A percentile compares a stretch with the other conserved stretches of the same genome.
These are phyloP conservation scores for Parmelia sp. DNA, from an alignment of 495 filamentous ascomycete species.

Conservation along the genomic window DNA sequence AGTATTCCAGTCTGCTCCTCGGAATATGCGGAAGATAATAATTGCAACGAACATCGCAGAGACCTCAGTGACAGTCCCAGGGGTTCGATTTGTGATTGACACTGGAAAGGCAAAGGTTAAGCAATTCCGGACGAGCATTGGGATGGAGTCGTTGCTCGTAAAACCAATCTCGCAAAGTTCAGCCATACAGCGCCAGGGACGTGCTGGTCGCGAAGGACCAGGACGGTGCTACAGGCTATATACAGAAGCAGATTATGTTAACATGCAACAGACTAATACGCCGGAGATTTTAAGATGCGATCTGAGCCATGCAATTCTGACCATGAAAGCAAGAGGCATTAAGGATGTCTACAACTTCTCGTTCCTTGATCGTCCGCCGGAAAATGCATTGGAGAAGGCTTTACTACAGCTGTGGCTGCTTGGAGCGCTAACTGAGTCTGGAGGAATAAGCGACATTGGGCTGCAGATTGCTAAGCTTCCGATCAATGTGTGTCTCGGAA, in stretches of 20 bases:
- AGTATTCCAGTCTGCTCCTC: slow-evolving; percentile 72
- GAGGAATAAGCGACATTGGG: slow-evolving; percentile 67
- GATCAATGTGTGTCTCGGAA: slow-evolving; percentile 71
- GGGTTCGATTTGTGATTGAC: slow-evolving; percentile 86
- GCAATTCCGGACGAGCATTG: slow-evolving; percentile 76
- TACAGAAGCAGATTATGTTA: slow-evolving; percentile 69
- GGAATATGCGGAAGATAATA: slow-evolving; percentile 77
- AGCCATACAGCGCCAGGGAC: slow-evolving; percentile 84
- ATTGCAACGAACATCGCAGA: slow-evolving; percentile 96
- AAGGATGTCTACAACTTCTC: slow-evolving; percentile 78
- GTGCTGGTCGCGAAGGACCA: slow-evolving; percentile 85
- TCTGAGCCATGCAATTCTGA: slow-evolving; percentile 75
- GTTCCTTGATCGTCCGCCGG: slow-evolving; percentile 72
- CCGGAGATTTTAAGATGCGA: slow-evolving; percentile 93
- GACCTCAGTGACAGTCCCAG: slow-evolving; percentile 92
- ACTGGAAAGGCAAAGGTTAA: slow-evolving; percentile 92
- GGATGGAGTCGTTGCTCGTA: slow-evolving; percentile 82
- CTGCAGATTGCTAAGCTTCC: slow-evolving; percentile 74
- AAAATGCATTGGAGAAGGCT: slow-evolving; percentile 75
- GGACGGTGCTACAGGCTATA: slow-evolving; percentile 89
- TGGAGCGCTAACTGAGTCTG: slow-evolving; percentile 64
- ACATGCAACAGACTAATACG: slow-evolving; percentile 62
- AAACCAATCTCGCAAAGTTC: slow-evolving; percentile 91
- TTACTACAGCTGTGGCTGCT: slow-evolving; percentile 73
- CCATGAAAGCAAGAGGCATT: slow-evolving; percentile 88